Evolutionary conservation across 192 early-diverging fungal genomes (phyloP).

Genomic region (Coemansia interrupta): DNA sequence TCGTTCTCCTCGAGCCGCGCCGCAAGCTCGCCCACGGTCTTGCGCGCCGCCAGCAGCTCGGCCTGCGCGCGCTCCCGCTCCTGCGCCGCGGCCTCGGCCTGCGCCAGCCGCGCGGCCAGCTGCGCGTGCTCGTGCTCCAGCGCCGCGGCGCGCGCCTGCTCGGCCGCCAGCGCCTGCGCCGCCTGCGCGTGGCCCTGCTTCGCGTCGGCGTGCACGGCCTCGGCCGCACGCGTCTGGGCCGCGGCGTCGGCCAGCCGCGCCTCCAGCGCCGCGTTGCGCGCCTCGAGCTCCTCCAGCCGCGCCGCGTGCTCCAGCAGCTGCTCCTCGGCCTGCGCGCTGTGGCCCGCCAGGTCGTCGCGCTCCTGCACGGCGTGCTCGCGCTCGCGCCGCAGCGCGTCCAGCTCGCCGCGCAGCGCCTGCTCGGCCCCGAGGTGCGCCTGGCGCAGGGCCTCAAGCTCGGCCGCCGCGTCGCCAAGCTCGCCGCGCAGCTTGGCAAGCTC

Average conservation of each 20-base stretch:
- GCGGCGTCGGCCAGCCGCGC: conserved; percentile 29
- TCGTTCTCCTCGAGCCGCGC: conserved; percentile 66
- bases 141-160: conserved; percentile 8
- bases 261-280: conserved; percentile 32
- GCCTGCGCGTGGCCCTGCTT: conserved; percentile 27
- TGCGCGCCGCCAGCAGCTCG: conserved; percentile 29
- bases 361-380: conserved; percentile 30
- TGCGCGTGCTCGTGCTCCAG: conserved; percentile 19
- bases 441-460: conserved; percentile 57
- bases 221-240: conserved; percentile 25
- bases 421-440: conserved; percentile 43
- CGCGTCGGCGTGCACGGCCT: conserved; percentile 22
- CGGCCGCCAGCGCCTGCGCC: conserved; percentile 19
- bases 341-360: conserved; percentile 9
- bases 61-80: conserved; percentile 1
- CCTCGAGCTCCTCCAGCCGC: conserved; percentile 44
- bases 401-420: conserved; percentile 53
- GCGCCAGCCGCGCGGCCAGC: conserved; percentile 10
- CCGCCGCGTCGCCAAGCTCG: conserved; percentile 48
- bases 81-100: conserved; percentile 10
- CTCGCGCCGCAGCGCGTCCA: conserved; percentile 54
- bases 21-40: conserved; percentile 60
- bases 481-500: conserved; percentile 56
- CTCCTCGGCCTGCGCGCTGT: conserved; percentile 19
- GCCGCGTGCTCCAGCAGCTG: conserved; percentile 42